These are phyloP conservation scores for Cucumis melo DNA, from an alignment of 306 rosid genomes.

Conservation along the genomic window DNA sequence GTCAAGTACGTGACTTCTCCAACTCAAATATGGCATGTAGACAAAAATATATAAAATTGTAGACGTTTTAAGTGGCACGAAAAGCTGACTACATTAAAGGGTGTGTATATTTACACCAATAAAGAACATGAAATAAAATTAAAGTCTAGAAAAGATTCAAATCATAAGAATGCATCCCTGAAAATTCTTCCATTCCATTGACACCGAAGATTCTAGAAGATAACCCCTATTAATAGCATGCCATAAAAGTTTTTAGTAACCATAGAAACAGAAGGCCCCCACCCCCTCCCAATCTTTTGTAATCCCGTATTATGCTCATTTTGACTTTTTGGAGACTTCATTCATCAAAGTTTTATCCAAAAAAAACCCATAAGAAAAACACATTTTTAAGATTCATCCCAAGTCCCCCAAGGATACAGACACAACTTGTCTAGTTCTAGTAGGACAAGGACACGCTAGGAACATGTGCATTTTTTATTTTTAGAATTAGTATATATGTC, in stretches of 20 bases:
- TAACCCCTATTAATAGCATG: neutral
- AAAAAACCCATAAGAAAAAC: neutral
- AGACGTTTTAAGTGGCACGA: neutral
- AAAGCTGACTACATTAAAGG: neutral
- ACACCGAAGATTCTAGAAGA: neutral
- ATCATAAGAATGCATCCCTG: neutral
- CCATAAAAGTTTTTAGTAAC: neutral
- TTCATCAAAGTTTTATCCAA: no score
- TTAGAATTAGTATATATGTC: no score
- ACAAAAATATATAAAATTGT: neutral
- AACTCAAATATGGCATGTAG: neutral
- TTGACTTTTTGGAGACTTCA: no score
- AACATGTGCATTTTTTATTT: no score
- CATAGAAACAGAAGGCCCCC: no score
- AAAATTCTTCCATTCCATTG: neutral
- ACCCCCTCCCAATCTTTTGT: no score
- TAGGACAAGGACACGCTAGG: no score
- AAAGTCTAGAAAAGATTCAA: neutral
- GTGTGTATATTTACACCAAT: neutral
- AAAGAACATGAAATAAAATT: neutral
- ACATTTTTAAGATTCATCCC: neutral
- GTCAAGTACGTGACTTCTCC: neutral
- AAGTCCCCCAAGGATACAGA: neutral
- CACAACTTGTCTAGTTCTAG: no score
- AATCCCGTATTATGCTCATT: no score